phyloP scores from a whole-genome alignment of 495 filamentous ascomycete species.

The Aeminium ludgeri region DNA sequence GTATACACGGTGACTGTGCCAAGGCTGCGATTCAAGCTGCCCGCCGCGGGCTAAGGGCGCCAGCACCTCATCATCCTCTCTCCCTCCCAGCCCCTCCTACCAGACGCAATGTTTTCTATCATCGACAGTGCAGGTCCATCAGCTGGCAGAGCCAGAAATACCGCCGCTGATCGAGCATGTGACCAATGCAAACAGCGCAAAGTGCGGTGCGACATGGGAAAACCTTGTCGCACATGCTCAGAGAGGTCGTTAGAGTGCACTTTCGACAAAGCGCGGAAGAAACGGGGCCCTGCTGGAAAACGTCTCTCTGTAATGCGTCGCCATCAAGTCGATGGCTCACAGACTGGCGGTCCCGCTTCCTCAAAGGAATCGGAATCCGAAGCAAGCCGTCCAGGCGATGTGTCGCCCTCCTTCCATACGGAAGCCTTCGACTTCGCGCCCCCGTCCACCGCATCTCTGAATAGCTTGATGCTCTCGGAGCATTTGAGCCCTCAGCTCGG shows the following conservation, averaged over 20 bases:
- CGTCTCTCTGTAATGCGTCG: not conserved
- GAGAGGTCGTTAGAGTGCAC: not conserved
- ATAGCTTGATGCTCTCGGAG: no score
- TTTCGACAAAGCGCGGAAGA: conserved; percentile 2
- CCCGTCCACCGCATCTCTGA: not conserved
- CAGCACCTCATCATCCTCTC: no score
- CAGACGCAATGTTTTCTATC: not conserved
- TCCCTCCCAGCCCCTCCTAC: no score
- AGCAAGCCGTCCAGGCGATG: not conserved
- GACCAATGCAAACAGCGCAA: conserved; percentile 2
- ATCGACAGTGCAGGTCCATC: not conserved
- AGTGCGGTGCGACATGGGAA: not conserved
- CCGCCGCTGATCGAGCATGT: not conserved
- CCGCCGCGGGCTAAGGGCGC: no score
- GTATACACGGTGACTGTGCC: no score
- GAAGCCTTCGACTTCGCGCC: not conserved
- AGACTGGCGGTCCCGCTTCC: not conserved
- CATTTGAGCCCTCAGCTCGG: no score
- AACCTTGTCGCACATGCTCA: not conserved
- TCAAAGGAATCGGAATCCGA: not conserved
- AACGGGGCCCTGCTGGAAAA: not conserved
- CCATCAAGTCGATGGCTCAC: not conserved
- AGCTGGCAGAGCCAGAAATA: not conserved
- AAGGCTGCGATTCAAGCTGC: no score
- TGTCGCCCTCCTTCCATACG: no score